Conservation (phyloP, 805 yeast species). For the Barnettozyma vustinii region DNA sequence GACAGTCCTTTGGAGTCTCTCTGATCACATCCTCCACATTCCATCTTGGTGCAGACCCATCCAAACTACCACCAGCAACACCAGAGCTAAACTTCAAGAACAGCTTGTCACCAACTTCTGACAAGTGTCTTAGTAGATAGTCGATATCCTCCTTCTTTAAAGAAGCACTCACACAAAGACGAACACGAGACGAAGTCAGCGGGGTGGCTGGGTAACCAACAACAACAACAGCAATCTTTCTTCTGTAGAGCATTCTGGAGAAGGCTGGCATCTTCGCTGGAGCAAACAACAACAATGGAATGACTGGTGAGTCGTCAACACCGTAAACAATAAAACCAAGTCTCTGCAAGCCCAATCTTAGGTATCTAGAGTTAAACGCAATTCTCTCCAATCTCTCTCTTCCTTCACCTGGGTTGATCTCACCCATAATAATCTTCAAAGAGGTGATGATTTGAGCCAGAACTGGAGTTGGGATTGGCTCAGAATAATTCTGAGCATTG, state of each 20-base stretch:
- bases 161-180: constrained; percentile 90
- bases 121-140: constrained; percentile 60
- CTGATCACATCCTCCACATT: constrained; percentile 70
- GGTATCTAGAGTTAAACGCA: constrained; percentile 92
- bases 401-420: constrained; percentile 89
- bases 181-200: constrained; percentile 78
- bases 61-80: constrained; percentile 55
- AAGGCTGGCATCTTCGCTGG: constrained; percentile 95
- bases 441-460: constrained; percentile 82
- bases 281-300: constrained; percentile 79
- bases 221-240: constrained; percentile 88
- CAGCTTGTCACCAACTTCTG: constrained; percentile 72
- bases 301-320: constrained; percentile 93
- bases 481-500: constrained; percentile 72
- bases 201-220: constrained; percentile 99
- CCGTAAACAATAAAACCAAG: constrained; percentile 94
- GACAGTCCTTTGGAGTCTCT: constrained; percentile 62
- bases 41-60: constrained; percentile 73
- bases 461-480: constrained; percentile 87
- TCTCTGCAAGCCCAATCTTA: constrained; percentile 84
- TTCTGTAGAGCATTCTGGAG: constrained; percentile 71
- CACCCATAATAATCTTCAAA: constrained; percentile 72
- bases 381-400: constrained; percentile 83
- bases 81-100: constrained; percentile 76
- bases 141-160: constrained; percentile 94